A percentile compares a stretch with the other conserved stretches of the same genome.
phyloP scores from a whole-genome alignment of 23 red algal genomes.

The Gracilariopsis chorda region DNA sequence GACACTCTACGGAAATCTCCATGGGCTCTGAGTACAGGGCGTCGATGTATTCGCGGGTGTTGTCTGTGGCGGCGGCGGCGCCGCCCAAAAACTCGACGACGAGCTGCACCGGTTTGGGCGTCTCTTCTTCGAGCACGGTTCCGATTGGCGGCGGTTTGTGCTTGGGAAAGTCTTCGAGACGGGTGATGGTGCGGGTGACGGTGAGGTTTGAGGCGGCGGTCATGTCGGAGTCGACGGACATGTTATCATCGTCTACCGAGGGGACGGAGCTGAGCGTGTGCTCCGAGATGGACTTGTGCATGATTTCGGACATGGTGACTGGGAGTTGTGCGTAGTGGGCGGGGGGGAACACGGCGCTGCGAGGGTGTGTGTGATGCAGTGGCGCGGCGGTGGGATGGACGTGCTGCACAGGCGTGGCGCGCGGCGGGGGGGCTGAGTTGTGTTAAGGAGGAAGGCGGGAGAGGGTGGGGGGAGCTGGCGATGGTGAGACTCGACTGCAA shows the following conservation, averaged over 20 bases:
- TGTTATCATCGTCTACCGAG: conserved; percentile 67
- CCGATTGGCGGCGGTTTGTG: conserved; percentile 57
- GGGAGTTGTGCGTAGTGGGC: neutral
- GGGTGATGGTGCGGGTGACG: conserved; percentile 68
- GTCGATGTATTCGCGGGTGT: conserved; percentile 46
- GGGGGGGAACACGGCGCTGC: neutral
- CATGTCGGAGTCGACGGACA: conserved; percentile 59
- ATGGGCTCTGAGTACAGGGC: conserved; percentile 49
- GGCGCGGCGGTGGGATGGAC: no score
- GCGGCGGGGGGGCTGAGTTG: no score
- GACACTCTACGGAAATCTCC: conserved; percentile 71
- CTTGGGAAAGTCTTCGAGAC: conserved; percentile 65
- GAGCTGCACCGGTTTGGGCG: conserved; percentile 72
- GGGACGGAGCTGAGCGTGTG: conserved; percentile 53
- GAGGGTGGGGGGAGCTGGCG: no score
- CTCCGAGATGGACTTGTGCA: conserved; percentile 40
- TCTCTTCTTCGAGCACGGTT: conserved; percentile 81
- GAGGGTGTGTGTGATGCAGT: no score
- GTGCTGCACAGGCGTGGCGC: no score
- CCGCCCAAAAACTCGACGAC: conserved; percentile 76
- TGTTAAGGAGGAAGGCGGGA: no score
- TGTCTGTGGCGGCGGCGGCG: conserved; percentile 6
- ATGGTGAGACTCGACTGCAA: no score
- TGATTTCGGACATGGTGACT: conserved; percentile 4
- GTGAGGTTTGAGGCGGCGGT: conserved; percentile 58